Percentiles rank a stretch among this genome's conserved stretches.
Evolutionary conservation across 1,284 basidiomycete genomes (phyloP).

Genomic region (Ganoderma multipileum): DNA sequence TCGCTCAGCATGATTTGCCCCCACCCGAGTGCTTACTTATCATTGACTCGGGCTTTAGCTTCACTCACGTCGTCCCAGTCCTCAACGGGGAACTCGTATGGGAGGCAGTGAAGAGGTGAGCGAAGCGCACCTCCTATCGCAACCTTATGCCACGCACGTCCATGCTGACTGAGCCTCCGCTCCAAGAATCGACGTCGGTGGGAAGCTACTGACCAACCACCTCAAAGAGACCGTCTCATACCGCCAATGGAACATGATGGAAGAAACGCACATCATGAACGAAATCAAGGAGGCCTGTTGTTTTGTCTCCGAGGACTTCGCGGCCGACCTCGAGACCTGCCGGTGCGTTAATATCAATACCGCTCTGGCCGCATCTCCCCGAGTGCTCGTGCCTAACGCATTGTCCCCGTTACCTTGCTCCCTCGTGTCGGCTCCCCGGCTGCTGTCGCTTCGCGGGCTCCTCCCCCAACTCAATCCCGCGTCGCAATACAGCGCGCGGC

Average conservation of each 20-base stretch:
- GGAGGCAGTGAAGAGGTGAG: slow-evolving; percentile 82
- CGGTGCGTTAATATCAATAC: slow-evolving; percentile 59
- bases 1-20: slow-evolving; percentile 51
- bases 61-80: slow-evolving; percentile 91
- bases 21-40: slow-evolving; percentile 83
- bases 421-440: slow-evolving; percentile 11
- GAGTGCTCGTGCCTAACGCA: slow-evolving; percentile 11
- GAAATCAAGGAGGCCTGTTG: slow-evolving; percentile 89
- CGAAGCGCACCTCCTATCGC: slow-evolving; percentile 26
- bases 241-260: slow-evolving; percentile 98
- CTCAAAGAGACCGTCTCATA: slow-evolving; percentile 94
- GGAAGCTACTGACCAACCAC: slow-evolving; percentile 94
- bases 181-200: slow-evolving; percentile 88
- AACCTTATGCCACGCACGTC: slow-evolving; percentile 6
- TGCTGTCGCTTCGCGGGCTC: slow-evolving; percentile 1
- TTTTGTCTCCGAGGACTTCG: slow-evolving; percentile 83
- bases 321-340: slow-evolving; percentile 77
- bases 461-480: not conserved
- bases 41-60: slow-evolving; percentile 92
- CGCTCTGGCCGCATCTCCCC: slow-evolving; percentile 16
- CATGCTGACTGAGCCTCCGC: slow-evolving; percentile 10
- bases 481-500: slow-evolving; percentile 46
- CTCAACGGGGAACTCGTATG: slow-evolving; percentile 78
- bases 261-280: slow-evolving; percentile 93
- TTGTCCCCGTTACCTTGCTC: not conserved